phyloP scores from a whole-genome alignment of 1,284 basidiomycete species.

The Ganoderma lucidum region DNA sequence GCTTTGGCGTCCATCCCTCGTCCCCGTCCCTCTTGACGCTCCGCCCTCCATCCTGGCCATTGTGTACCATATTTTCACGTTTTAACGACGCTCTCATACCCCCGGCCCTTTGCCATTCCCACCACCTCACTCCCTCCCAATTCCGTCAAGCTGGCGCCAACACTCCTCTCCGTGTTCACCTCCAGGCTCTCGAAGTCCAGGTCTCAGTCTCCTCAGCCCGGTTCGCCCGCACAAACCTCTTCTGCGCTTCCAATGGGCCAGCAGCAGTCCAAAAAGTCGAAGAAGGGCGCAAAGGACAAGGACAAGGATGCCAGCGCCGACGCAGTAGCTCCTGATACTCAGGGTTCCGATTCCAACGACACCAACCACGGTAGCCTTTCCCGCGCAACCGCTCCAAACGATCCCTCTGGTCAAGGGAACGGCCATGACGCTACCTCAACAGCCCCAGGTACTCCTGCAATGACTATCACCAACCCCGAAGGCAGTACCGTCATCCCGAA shows the following conservation, averaged over 20 bases:
- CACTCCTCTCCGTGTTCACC: constrained; percentile 77
- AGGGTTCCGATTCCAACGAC: constrained; percentile 47
- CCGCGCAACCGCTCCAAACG: constrained; percentile 48
- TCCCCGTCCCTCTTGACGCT: constrained; percentile 18
- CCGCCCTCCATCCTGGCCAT: constrained; percentile 22
- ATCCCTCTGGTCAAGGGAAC: constrained; percentile 30
- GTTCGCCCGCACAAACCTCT: constrained; percentile 43
- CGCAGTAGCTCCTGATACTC: constrained; percentile 42
- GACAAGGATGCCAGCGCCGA: constrained; percentile 57
- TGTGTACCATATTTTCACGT: constrained; percentile 33
- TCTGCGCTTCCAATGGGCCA: constrained; percentile 72
- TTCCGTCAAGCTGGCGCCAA: constrained; percentile 75
- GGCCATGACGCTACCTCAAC: constrained; percentile 29
- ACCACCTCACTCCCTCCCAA: constrained; percentile 29
- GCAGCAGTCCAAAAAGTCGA: constrained; percentile 80
- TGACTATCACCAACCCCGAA: constrained; percentile 61
- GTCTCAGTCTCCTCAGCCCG: constrained; percentile 71
- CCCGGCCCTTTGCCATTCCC: constrained; percentile 21
- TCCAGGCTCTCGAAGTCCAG: constrained; percentile 74
- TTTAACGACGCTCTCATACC: constrained; percentile 31
- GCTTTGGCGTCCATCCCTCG: constrained; percentile 27
- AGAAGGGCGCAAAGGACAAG: constrained; percentile 73
- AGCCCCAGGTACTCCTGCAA: constrained; percentile 47
- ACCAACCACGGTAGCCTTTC: constrained; percentile 53
- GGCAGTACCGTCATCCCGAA: constrained; percentile 45